Evolutionary conservation across 1,284 basidiomycete species (phyloP).

Genomic region (Sutorius eximius): DNA sequence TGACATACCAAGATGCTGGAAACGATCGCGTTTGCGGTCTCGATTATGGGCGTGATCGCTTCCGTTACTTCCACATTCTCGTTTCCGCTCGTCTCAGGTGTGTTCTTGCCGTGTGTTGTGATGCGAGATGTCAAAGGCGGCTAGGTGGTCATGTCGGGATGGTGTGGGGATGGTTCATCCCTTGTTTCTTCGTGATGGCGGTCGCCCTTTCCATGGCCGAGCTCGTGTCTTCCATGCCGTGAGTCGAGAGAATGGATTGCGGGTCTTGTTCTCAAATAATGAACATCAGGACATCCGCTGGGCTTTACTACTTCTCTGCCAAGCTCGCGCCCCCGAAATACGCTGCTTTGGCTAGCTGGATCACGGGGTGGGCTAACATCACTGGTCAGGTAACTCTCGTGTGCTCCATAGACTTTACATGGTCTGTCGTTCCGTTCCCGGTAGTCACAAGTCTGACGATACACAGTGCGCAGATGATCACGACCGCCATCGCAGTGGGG

Average conservation of each 20-base stretch:
- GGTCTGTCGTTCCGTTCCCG: constrained; percentile 35
- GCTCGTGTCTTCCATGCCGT: constrained; percentile 75
- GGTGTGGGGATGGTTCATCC: constrained; percentile 78
- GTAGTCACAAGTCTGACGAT: constrained; percentile 4
- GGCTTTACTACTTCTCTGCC: constrained; percentile 73
- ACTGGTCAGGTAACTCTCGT: constrained; percentile 63
- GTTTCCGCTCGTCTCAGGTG: constrained; percentile 62
- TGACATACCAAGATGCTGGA: constrained; percentile 48
- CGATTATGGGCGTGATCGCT: constrained; percentile 74
- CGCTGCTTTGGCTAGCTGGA: constrained; percentile 67
- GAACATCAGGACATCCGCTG: constrained; percentile 57
- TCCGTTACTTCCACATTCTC: constrained; percentile 67
- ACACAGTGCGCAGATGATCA: constrained; percentile 68
- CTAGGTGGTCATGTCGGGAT: constrained; percentile 73
- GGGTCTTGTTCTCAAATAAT: background rate
- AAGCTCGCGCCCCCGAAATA: constrained; percentile 62
- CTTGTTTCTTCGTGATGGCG: constrained; percentile 64
- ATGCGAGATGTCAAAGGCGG: background rate
- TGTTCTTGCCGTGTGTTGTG: constrained; percentile 8
- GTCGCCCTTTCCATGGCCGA: constrained; percentile 73
- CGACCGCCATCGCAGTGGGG: constrained; percentile 63
- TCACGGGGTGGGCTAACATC: constrained; percentile 68
- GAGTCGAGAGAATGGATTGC: constrained; percentile 28
- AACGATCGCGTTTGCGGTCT: constrained; percentile 68
- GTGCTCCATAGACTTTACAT: constrained; percentile 74